These are phyloP conservation scores for Diaporthe helianthi DNA, from an alignment of 2,329 filamentous ascomycete genomes.

Conservation along the genomic window DNA sequence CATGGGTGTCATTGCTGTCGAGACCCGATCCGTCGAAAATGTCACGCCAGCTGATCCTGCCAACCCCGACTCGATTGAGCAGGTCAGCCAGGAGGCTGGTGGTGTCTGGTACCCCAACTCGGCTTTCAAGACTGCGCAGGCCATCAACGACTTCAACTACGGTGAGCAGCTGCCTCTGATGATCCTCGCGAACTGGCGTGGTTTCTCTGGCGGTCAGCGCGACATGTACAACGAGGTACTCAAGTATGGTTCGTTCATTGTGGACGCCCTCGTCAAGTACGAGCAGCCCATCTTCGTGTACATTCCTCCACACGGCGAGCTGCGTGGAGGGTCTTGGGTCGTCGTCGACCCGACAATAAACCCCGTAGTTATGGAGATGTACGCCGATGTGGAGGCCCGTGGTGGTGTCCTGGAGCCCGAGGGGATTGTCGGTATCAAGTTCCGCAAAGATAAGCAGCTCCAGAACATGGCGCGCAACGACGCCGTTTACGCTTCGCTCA, in stretches of 20 bases:
- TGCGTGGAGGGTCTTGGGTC: slow-evolving; percentile 99
- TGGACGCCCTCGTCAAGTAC: slow-evolving; percentile 96
- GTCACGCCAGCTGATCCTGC: slow-evolving; percentile 95
- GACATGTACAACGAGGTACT: slow-evolving; percentile 99
- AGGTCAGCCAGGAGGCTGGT: slow-evolving; percentile 92
- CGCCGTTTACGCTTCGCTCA: slow-evolving; percentile 80
- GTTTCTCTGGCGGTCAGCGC: slow-evolving; percentile 98
- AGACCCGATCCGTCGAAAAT: slow-evolving; percentile 96
- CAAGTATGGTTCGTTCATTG: slow-evolving; percentile 99
- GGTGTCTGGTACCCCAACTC: slow-evolving; percentile 99
- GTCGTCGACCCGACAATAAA: slow-evolving; percentile 99
- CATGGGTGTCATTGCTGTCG: slow-evolving; percentile 96
- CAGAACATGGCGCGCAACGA: slow-evolving; percentile 97
- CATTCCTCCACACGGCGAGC: slow-evolving; percentile 94
- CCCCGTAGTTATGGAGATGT: slow-evolving; percentile 98
- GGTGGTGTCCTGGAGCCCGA: slow-evolving; percentile 98
- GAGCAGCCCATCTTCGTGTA: slow-evolving; percentile 99
- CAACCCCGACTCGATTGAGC: slow-evolving; percentile 97
- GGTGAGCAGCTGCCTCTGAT: slow-evolving; percentile 97
- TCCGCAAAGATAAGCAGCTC: slow-evolving; percentile 95
- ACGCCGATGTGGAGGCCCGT: slow-evolving; percentile 91
- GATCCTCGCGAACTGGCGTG: slow-evolving; percentile 99
- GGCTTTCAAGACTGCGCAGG: slow-evolving; percentile 98
- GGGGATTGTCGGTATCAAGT: slow-evolving; percentile 98
- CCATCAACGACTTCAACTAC: slow-evolving; percentile 98